Base-by-base conservation (phyloP, 805 yeast genomes). In the Lachancea quebecensis region DNA sequence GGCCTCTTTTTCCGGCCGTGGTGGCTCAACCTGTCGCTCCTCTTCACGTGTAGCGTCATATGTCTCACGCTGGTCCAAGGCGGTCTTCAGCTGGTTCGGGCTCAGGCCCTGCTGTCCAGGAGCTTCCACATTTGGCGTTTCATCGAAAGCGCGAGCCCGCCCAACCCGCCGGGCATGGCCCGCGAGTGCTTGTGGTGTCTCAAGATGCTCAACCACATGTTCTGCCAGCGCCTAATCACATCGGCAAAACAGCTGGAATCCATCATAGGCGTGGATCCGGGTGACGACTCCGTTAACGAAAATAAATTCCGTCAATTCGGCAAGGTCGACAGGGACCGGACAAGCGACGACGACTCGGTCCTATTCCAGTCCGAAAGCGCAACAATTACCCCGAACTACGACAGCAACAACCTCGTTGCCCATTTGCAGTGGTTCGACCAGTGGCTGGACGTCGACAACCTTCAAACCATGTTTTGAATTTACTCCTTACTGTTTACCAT, bases 161-260 rank as follows among this genome's bases (percentile, higher is more conserved):
- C 40, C 21, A 54, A 57, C 30, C 68, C 70, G 47, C 64, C 52
- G 7, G 54, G 54, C 14, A 79, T 79, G 85, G 75, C 73, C 10
- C 67, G 70, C 37, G 85, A 79, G 56, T 76, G 82, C 53, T 53
- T 77, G n/a, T 80, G 85, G 85, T 78, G 75, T 1, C 53, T 80
- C 35, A 77, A 77, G 49, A 74, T 73, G 68, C 62, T 77, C 47
- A 78, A 77, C 53, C 76, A 73, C 48, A 69, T 78, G 53, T 60
- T 74, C 38, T 60, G 71, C n/a, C 59, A 75, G 41, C 62, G 77
- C 39, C 60, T 76, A 43, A 58, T 67, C 38, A 71, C 71, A 43
- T 67, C 75, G n/a, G 57, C 68, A 9, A 49, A 58, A 10, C 56
- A 56, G 1, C 58, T 80, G 40, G 45, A 51, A n/a, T 55, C 53